phyloP scores from a whole-genome alignment of 306 rosid genomes.

The Castanea mollissima region DNA sequence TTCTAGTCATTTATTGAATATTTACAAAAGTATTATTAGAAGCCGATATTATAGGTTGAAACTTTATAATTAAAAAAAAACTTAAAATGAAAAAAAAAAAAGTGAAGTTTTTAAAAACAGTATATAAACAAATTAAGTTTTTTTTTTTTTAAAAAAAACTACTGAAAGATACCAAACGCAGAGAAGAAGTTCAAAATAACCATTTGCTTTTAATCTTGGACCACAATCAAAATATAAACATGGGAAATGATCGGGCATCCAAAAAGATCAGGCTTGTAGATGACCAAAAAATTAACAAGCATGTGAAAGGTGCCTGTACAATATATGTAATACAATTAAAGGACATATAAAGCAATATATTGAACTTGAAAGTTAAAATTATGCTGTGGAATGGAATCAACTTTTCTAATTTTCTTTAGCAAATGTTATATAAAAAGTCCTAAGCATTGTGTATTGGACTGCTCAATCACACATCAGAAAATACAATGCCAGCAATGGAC shows the following conservation, averaged over 20 bases:
- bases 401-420: not conserved
- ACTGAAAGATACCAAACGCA: too few species aligned
- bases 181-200: not conserved
- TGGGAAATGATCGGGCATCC: too few species aligned
- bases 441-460: not conserved
- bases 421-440: not conserved
- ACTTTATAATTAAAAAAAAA: too few species aligned
- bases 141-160: too few species aligned
- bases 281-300: not conserved
- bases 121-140: too few species aligned
- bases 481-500: constrained; percentile 26
- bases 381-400: not conserved
- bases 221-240: too few species aligned
- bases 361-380: not conserved
- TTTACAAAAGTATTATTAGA: too few species aligned
- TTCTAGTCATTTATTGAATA: too few species aligned
- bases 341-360: not conserved
- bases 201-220: not conserved
- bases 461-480: not conserved
- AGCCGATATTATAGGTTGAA: rapidly evolving
- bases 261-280: too few species aligned
- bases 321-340: not conserved
- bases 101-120: too few species aligned
- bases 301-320: not conserved
- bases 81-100: too few species aligned